These are phyloP conservation scores for Austroboletus novae-zelandiae DNA, from an alignment of 1,284 basidiomycete species.

Conservation along the genomic window DNA sequence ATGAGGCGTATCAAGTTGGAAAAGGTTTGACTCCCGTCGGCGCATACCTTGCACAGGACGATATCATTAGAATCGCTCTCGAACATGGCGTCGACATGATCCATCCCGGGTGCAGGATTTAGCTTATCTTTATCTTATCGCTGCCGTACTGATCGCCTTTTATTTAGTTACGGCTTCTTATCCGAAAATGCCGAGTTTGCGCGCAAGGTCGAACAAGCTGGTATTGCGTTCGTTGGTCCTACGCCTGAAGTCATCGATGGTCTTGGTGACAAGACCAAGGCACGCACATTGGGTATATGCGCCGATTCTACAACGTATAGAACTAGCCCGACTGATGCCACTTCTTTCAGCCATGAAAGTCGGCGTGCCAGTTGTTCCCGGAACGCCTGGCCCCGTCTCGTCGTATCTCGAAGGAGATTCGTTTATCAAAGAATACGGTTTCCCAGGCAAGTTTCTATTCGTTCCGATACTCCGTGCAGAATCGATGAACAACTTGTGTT, in stretches of 20 bases:
- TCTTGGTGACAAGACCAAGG: constrained; percentile 99
- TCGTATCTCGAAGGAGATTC: constrained; percentile 80
- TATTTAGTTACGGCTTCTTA: constrained; percentile 88
- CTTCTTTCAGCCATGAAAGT: constrained; percentile 68
- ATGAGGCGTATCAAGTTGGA: constrained; percentile 98
- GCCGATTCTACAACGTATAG: neutral
- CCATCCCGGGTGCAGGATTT: constrained; percentile 80
- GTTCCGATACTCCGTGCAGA: neutral
- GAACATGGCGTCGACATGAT: constrained; percentile 99
- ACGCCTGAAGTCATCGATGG: constrained; percentile 96
- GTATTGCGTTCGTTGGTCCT: constrained; percentile 96
- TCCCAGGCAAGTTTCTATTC: constrained; percentile 66
- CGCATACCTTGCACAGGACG: constrained; percentile 96
- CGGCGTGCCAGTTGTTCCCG: constrained; percentile 95
- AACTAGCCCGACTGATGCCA: constrained; percentile 6
- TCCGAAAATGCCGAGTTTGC: constrained; percentile 97
- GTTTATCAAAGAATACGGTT: constrained; percentile 95
- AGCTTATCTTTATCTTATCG: constrained; percentile 1
- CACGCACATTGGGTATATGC: constrained; percentile 73
- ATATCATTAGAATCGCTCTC: constrained; percentile 92
- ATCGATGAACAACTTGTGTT: neutral
- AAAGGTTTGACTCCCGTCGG: constrained; percentile 93
- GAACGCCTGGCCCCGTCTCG: constrained; percentile 92
- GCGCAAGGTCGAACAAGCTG: constrained; percentile 94
- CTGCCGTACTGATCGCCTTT: constrained; percentile 3